These are phyloP conservation scores for Helichrysum umbraculigerum DNA, from an alignment of 129 eudicot species.

Conservation along the genomic window DNA sequence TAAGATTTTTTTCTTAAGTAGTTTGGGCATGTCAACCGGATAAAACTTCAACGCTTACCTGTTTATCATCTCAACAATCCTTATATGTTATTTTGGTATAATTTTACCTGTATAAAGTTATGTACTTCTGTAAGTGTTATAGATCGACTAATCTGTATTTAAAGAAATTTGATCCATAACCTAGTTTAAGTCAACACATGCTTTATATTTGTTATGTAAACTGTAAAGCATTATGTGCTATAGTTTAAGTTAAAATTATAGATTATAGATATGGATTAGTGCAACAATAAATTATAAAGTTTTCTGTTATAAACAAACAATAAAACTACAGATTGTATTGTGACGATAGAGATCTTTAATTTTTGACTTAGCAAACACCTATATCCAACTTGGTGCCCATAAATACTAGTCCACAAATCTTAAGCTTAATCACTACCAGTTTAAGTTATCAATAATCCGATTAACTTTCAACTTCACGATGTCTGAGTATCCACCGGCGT, in stretches of 20 bases:
- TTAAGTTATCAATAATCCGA: background rate
- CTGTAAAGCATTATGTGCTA: no score
- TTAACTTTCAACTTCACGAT: background rate
- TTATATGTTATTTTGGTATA: no score
- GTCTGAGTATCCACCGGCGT: slow-evolving; percentile 4
- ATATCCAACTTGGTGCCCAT: slow-evolving; percentile 1
- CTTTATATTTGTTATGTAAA: no score
- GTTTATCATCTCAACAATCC: no score
- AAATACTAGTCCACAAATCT: background rate
- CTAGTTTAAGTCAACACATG: no score
- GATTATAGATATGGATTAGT: no score
- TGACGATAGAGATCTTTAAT: slow-evolving; percentile 9
- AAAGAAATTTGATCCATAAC: background rate
- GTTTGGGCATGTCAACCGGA: background rate
- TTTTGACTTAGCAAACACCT: background rate
- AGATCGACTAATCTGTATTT: no score
- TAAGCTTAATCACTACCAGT: background rate
- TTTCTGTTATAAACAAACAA: background rate
- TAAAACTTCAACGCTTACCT: no score
- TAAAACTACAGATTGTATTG: no score
- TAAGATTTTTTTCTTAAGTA: background rate
- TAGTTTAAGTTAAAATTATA: no score
- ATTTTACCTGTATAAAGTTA: no score
- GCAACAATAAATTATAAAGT: no score
- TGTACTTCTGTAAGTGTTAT: background rate